Conservation (phyloP, 2,329 filamentous ascomycete species). For the Fusarium illudens region DNA sequence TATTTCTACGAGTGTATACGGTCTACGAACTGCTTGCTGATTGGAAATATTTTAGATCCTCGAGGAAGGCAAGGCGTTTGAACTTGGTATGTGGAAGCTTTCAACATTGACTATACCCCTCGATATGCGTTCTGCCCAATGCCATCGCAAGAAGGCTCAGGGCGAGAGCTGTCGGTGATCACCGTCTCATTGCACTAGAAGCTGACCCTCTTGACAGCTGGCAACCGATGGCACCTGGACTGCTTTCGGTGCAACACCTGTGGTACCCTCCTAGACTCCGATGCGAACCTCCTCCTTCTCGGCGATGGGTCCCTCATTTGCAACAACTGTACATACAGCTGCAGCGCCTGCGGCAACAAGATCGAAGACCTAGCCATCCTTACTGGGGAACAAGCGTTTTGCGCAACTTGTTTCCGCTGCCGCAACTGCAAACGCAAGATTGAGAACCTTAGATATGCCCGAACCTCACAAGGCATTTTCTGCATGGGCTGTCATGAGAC, state of each 20-base stretch:
- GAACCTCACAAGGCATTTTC: constrained; percentile 97
- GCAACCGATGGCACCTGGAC: constrained; percentile 97
- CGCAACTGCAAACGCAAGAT: constrained; percentile 99
- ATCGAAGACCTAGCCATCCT: constrained; percentile 98
- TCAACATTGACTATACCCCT: background rate
- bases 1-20: background rate
- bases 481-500: constrained; percentile 99
- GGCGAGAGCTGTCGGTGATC: constrained; percentile 21
- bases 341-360: constrained; percentile 94
- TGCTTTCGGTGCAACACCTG: constrained; percentile 99
- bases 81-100: constrained; percentile 75
- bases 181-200: constrained; percentile 21
- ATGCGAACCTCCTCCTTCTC: constrained; percentile 95
- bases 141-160: constrained; percentile 10
- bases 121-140: background rate
- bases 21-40: constrained; percentile 26
- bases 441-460: constrained; percentile 95
- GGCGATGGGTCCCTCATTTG: constrained; percentile 98
- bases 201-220: constrained; percentile 65
- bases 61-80: constrained; percentile 98
- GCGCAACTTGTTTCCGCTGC: constrained; percentile 95
- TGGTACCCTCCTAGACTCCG: constrained; percentile 93
- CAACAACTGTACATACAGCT: constrained; percentile 99
- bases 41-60: constrained; percentile 71
- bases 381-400: constrained; percentile 97